Conservation (phyloP, 257 asterid species). For the Asclepias syriaca region DNA sequence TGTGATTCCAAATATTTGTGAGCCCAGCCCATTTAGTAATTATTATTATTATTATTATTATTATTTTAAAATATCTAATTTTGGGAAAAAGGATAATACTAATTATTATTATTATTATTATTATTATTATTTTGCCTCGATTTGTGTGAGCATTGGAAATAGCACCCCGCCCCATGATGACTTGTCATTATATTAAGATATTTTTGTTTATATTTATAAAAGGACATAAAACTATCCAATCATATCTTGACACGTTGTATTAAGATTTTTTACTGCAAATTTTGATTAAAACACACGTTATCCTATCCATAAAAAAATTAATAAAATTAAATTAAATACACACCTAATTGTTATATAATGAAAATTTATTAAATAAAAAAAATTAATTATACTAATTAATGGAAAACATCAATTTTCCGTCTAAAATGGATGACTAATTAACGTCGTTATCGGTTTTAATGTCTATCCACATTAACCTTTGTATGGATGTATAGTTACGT, state of each 20-base stretch:
- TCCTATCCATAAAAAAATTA: too few relatives aligned
- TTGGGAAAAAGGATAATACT: too few relatives aligned
- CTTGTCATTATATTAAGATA: neutral
- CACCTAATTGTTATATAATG: too few relatives aligned
- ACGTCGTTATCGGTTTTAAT: slow-evolving; percentile 12
- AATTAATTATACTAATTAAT: too few relatives aligned
- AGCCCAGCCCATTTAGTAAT: too few relatives aligned
- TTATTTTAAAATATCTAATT: too few relatives aligned
- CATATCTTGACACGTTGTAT: neutral
- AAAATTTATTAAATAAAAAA: too few relatives aligned
- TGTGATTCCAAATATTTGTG: too few relatives aligned
- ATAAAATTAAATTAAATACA: too few relatives aligned
- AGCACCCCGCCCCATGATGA: neutral
- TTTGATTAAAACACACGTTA: neutral
- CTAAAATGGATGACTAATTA: neutral
- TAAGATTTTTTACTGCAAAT: neutral
- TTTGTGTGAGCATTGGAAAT: neutral
- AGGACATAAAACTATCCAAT: neutral
- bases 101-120: too few relatives aligned
- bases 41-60: too few relatives aligned
- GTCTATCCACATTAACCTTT: neutral
- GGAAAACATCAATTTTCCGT: too few relatives aligned
- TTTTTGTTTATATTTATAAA: neutral
- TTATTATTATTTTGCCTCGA: neutral
- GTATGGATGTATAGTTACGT: slow-evolving; percentile 2